These are phyloP conservation scores for Daedaleopsis nitida DNA, from an alignment of 768 basidiomycete species.

Conservation along the genomic window DNA sequence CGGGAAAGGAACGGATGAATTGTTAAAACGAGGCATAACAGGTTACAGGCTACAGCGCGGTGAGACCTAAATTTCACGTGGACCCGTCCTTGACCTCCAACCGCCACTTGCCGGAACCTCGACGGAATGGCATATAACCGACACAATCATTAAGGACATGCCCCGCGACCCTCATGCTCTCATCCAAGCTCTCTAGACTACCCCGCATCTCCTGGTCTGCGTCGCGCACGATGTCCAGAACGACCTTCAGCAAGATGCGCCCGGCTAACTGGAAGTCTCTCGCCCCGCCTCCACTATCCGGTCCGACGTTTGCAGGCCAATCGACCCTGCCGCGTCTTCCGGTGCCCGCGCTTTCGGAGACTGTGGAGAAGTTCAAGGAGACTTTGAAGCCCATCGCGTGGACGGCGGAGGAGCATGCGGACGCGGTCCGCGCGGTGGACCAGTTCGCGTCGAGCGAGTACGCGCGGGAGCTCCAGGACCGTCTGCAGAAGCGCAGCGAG, in stretches of 20 bases:
- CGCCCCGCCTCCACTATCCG: conserved; percentile 59
- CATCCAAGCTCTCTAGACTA: conserved; percentile 12
- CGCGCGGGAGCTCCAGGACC: conserved; percentile 57
- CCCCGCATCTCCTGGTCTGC: conserved; percentile 16
- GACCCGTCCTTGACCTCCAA: too few relatives aligned
- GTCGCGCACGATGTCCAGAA: conserved; percentile 17
- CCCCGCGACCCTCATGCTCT: conserved; percentile 7
- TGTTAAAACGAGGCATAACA: too few relatives aligned
- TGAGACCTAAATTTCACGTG: too few relatives aligned
- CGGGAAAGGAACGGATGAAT: neutral
- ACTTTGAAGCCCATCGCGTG: conserved; percentile 76
- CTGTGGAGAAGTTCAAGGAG: conserved; percentile 67
- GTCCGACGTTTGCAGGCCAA: conserved; percentile 68
- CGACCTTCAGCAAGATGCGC: conserved; percentile 32
- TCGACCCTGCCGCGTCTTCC: conserved; percentile 69
- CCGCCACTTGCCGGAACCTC: too few relatives aligned
- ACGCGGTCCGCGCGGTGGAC: conserved; percentile 64
- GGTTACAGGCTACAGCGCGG: too few relatives aligned
- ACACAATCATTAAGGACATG: too few relatives aligned
- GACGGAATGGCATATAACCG: too few relatives aligned
- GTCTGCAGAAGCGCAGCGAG: conserved; percentile 56
- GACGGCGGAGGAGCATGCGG: conserved; percentile 56
- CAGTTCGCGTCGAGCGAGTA: conserved; percentile 50
- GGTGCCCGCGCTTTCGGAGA: conserved; percentile 66
- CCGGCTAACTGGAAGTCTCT: conserved; percentile 70